These are phyloP conservation scores for Dactylorhiza incarnata DNA, from an alignment of 106 monocot genomes.

Conservation along the genomic window DNA sequence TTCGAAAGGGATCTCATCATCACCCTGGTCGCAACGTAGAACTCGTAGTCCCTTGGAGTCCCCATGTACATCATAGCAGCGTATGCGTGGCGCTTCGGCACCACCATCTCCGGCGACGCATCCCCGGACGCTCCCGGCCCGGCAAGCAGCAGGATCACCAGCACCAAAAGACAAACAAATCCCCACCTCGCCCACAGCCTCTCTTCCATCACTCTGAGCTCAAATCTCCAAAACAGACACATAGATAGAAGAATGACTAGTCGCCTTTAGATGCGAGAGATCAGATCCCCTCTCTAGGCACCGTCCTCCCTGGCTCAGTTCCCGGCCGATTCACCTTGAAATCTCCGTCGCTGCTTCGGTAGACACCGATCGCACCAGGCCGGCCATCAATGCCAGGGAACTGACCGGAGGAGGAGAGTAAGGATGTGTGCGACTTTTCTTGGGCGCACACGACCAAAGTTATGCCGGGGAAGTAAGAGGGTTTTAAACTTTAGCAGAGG, in stretches of 20 bases:
- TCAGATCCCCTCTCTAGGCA: not conserved
- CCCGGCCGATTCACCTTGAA: not conserved
- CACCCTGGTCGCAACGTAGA: conserved; percentile 23
- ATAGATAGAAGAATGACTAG: not conserved
- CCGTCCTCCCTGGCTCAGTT: not conserved
- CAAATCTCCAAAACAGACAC: not conserved
- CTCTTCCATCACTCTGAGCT: not conserved
- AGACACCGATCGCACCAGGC: not conserved
- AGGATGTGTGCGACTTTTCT: not conserved
- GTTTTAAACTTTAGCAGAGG: conserved; percentile 1
- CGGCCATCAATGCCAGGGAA: not conserved
- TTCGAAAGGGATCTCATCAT: conserved; percentile 18
- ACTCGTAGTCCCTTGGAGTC: conserved; percentile 29
- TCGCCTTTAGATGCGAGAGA: not conserved
- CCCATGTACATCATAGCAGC: conserved; percentile 35
- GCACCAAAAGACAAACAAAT: not conserved
- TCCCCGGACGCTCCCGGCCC: not conserved
- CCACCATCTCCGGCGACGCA: not conserved
- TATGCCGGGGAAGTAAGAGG: not conserved
- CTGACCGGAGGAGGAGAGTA: not conserved
- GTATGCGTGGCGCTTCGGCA: conserved; percentile 10
- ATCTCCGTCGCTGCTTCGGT: not conserved
- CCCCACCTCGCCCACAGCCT: not conserved
- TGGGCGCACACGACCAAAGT: not conserved
- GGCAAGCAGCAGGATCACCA: not conserved